phyloP scores from a whole-genome alignment of 176 grass and related monocot genomes.

The Aegilops longissima region DNA sequence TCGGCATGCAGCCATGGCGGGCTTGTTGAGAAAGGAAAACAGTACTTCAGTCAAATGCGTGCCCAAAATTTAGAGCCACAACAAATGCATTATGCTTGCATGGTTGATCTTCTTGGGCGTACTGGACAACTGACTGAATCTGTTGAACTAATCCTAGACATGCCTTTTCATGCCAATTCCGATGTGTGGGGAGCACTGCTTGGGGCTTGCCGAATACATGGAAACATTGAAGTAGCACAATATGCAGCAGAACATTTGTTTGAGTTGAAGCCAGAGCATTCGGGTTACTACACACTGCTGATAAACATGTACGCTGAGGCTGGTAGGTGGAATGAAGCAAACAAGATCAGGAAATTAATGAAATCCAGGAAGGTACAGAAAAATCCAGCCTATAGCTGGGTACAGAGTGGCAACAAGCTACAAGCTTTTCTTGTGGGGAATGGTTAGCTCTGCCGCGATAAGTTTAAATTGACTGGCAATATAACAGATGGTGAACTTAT shows the following conservation, averaged over 20 bases:
- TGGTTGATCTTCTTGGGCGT: conserved; percentile 90
- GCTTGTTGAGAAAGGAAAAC: conserved; percentile 72
- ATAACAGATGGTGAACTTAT: neutral
- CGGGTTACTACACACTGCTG: conserved; percentile 78
- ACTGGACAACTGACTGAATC: conserved; percentile 60
- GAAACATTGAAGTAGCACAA: conserved; percentile 65
- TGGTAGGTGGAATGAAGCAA: conserved; percentile 75
- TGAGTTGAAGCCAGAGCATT: conserved; percentile 70
- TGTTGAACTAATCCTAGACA: conserved; percentile 63
- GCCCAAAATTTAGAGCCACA: conserved; percentile 57
- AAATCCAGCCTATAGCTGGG: conserved; percentile 84
- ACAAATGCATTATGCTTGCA: conserved; percentile 89
- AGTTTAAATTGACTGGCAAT: conserved; percentile 5
- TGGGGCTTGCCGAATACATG: conserved; percentile 80
- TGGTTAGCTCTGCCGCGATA: conserved; percentile 13
- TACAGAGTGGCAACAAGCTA: conserved; percentile 55
- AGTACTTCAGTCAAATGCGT: conserved; percentile 81
- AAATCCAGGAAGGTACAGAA: conserved; percentile 79
- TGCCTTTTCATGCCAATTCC: conserved; percentile 76
- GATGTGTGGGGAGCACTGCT: conserved; percentile 91
- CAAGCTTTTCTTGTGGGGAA: conserved; percentile 50
- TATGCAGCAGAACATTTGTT: conserved; percentile 84
- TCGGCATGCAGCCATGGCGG: conserved; percentile 82
- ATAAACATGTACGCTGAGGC: conserved; percentile 84
- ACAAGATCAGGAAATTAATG: conserved; percentile 70